Evolutionary conservation across 257 asterid species (phyloP).

Genomic region (Nyctanthes arbortristis): DNA sequence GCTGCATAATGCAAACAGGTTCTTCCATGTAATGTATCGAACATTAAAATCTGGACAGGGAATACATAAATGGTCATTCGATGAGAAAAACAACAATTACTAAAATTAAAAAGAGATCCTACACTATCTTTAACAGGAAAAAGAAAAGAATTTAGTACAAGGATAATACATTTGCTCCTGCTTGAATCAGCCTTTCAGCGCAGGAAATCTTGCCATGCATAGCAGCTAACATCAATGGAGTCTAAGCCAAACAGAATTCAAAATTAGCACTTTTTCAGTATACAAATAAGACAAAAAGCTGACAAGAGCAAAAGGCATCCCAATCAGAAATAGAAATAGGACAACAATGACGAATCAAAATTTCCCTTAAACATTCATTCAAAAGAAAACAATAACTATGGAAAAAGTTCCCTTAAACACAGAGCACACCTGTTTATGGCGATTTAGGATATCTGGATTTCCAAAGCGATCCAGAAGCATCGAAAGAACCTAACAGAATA

Average conservation of each 20-base stretch:
- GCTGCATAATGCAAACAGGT: too few relatives aligned
- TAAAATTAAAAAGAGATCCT: too few relatives aligned
- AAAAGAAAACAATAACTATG: too few relatives aligned
- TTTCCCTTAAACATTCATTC: background rate
- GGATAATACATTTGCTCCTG: constrained; percentile 76
- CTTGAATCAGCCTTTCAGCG: constrained; percentile 67
- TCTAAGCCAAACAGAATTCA: constrained; percentile 45
- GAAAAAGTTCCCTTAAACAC: too few relatives aligned
- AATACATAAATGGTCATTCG: too few relatives aligned
- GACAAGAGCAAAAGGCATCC: background rate
- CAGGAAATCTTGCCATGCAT: constrained; percentile 73
- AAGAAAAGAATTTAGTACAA: background rate
- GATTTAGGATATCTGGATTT: constrained; percentile 71
- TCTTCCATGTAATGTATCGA: too few relatives aligned
- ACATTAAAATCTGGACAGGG: too few relatives aligned
- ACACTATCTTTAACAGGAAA: too few relatives aligned
- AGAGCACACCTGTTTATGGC: constrained; percentile 70
- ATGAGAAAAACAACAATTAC: too few relatives aligned
- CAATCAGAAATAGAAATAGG: background rate
- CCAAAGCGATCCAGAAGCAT: constrained; percentile 69
- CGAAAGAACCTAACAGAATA: constrained; percentile 55
- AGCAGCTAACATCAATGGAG: constrained; percentile 91
- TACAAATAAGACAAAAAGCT: constrained; percentile 15
- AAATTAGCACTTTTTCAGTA: background rate
- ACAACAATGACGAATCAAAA: background rate